Conservation (phyloP, 2,329 filamentous ascomycete genomes). For the Pestalotiopsis sp. region DNA sequence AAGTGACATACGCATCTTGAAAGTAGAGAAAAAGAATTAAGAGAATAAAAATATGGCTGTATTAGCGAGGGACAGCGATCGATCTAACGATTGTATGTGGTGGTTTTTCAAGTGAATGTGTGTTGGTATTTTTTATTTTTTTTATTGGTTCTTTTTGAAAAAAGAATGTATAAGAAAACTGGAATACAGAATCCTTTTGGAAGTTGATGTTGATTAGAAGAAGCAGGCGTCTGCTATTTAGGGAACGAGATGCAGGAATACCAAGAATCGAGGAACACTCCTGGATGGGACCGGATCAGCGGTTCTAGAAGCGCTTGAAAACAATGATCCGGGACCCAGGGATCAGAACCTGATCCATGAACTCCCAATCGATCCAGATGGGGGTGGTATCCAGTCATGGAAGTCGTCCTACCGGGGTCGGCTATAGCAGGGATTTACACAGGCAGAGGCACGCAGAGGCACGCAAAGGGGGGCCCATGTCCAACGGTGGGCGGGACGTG, state of each 20-base stretch:
- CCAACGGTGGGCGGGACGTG: not conserved
- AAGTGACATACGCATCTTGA: slow-evolving; percentile 31
- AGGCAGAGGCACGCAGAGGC: not conserved
- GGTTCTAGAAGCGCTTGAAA: slow-evolving; percentile 22
- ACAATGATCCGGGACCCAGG: slow-evolving; percentile 17
- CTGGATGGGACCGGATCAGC: slow-evolving; percentile 18
- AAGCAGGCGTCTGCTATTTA: slow-evolving; percentile 6
- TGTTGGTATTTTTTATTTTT: slow-evolving; percentile 11
- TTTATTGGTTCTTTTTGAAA: not conserved
- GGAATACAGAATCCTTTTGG: slow-evolving; percentile 17
- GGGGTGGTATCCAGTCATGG: slow-evolving; percentile 7
- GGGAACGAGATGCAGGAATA: slow-evolving; percentile 2
- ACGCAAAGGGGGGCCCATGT: not conserved
- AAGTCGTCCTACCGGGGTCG: not conserved
- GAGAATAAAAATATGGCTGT: slow-evolving; percentile 16
- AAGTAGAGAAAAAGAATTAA: slow-evolving; percentile 14
- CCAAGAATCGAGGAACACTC: slow-evolving; percentile 4
- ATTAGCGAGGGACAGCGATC: slow-evolving; percentile 6
- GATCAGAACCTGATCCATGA: slow-evolving; percentile 22
- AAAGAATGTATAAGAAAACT: slow-evolving; percentile 17
- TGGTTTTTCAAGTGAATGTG: slow-evolving; percentile 13
- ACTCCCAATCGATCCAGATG: not conserved
- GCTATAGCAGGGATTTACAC: not conserved
- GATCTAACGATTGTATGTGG: not conserved
- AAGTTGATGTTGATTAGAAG: slow-evolving; percentile 10